Base-by-base conservation (phyloP, 352 stramenopile species). In the Phytopythium boreale region DNA sequence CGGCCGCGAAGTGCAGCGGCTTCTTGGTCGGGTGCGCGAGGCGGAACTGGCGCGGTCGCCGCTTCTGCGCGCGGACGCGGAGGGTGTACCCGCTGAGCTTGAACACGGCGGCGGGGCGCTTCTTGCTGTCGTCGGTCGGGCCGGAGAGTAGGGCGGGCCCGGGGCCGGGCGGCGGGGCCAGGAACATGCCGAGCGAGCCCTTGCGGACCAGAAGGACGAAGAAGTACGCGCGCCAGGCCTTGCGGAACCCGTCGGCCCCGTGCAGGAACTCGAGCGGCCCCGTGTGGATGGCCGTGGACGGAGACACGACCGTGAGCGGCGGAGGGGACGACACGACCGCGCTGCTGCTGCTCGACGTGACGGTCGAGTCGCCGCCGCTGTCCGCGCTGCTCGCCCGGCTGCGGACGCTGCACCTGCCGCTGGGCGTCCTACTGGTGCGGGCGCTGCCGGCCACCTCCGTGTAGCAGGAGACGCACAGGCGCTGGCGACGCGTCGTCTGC, bases 121-220 rank as follows among this genome's bases (percentile, higher is more conserved):
- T 71, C 36, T 71, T 80, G 26, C 74, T 72, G 19, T 78, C 46
- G 4, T 31, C 46, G 3, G 46, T 14, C 34, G 37, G 37, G 37
- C 6, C 34, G 1, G 7, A 3, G 11, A 14, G 34, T 39, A 14
- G 34, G 34, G 34, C 10, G 34, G 34, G 10, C 37, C 37, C 15
- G 14, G 39, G 39, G 10, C 39, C 46, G 9, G 22, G 8, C 19
- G 43, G 19, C 20, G 43, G 71, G 4, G 70, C 70, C 11, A 79
- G 69, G 44, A 89, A 92, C 74, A 92, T 88, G 24, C 82, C 80
- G 5, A 89, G 67, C 24, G 82, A 92, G 31, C 82, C 82, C 59
- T 91, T 89, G 64, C 80, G 82, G 10, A 89, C 75, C 5, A 92
- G 76, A 44, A 90, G 67, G 56, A 89, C 80, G 69, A 91, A 89